Base-by-base conservation (phyloP, 148 eudicot species). In the Drosera capensis region DNA sequence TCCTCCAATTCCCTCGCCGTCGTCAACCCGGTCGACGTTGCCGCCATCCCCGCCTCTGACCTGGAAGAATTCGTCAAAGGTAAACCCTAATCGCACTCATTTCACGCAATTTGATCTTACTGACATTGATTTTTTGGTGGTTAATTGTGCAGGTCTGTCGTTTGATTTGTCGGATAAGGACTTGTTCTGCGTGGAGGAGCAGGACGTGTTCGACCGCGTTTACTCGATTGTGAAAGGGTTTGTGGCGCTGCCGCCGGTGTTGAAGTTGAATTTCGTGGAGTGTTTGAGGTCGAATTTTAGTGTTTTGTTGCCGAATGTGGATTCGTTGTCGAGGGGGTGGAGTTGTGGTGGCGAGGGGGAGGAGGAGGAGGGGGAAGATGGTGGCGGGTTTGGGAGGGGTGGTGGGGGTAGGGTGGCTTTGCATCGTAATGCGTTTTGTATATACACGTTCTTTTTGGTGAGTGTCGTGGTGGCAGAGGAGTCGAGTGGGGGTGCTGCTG, bases 31-130 rank as follows among this genome's bases (percentile, higher is more conserved):
- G 34, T 54, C 38, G 9, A 52, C 20, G 20, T 86, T 49, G 23
- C 88, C 54, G 60, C 85, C 20, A 72, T 82, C 68, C 71, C 65
- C 11, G 45, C 88, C 40, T 68, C 96, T 30, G 72, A 82, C 20
- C 73, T 82, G 64, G 96, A 86, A 60, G 96, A 86, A 68, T 79
- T 82, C 72, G 94, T 82, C 20, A 82, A 82, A 86, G 83, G 94
- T 76, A 52, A 63, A 62, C 63, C 67, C 64, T 57, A 62, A 48
- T 57, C 44, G 28, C 20, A 17, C 18, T 23, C n/a, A 45, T 1
- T 5, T 13, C 14, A 39, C 14, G 16, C 42, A 8, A 31, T 9
- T 29, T 26, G 9, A 19, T 25, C 8, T 40, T 23, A 1, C 20
- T 6, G 31, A 5, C 15, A 45, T 12, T 14, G 17, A 45, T 20